phyloP scores from a whole-genome alignment of 345 rosid genomes.

The Rhodomyrtus tomentosa region DNA sequence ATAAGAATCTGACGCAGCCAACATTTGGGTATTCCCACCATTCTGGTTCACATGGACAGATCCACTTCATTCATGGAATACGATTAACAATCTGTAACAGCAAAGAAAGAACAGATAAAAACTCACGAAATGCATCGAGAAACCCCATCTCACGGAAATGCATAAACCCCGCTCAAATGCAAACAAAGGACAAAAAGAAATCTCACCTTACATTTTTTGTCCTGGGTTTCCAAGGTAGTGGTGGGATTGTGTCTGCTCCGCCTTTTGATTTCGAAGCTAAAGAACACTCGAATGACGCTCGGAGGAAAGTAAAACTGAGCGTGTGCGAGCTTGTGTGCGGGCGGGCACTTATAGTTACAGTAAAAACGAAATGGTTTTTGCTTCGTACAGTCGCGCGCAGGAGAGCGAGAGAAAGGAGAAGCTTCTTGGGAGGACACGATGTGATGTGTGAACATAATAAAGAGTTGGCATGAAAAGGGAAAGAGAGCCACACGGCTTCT shows the following conservation, averaged over 20 bases:
- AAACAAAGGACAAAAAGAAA: neutral
- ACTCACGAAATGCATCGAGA: neutral
- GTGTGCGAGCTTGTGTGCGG: no score
- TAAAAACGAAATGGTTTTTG: neutral
- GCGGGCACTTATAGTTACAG: no score
- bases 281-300: no score
- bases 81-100: neutral
- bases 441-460: no score
- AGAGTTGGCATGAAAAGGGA: no score
- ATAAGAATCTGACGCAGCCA: neutral
- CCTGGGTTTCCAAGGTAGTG: neutral
- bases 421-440: no score
- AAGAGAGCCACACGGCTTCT: no score
- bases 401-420: no score
- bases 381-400: no score
- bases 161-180: neutral
- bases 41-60: neutral
- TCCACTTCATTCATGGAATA: neutral
- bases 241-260: no score
- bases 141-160: neutral
- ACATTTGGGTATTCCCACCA: neutral
- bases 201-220: neutral
- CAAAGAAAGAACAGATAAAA: neutral
- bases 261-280: no score
- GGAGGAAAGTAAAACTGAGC: no score